Evolutionary conservation across 2,329 filamentous ascomycete genomes (phyloP), one percentile per base, ranked within the genome.

Genomic region (Alternaria incomplexa): DNA sequence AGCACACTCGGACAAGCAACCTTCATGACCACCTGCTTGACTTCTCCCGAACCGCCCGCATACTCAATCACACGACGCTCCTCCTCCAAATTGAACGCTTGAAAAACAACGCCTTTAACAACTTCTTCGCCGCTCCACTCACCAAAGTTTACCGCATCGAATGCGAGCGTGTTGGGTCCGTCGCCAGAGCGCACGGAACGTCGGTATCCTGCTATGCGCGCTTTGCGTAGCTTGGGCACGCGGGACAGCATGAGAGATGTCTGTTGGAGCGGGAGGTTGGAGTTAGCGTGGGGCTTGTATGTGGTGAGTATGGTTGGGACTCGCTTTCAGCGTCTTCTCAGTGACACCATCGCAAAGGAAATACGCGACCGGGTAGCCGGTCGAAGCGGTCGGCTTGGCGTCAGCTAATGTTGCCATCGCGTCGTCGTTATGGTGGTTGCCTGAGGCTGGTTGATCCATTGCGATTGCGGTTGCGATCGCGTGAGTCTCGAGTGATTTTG

Each of bases 181-280:
- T 36, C 20, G 20, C 48, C 48, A 2, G 48, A 36, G 13, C 30
- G 30, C 20, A 52, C 6, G 4, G 48, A 52, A 6, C 13, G 28
- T n/a, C 48, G 48, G 20, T 61, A 56, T 1, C 46, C 45, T 7
- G 23, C 11, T 5, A 56, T 23, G 10, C 32, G 45, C 5, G 52
- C 58, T 61, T 61, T 56, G 52, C 58, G 52, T 11, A 61, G 45
- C 40, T 56, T 61, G 23, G 53, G 46, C n/a, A 32, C n/a, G 6
- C 45, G 26, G 2, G 30, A 7, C 2, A 58, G 47, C 12, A 25
- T n/a, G n/a, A 58, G 47, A 7, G 50, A 23, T n/a, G 15, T 40
- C 48, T 52, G 28, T n/a, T 23, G 9, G n/a, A 17, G n/a, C 5
- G 9, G 36, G 15, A 11, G 9, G 36, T 10, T n/a, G 13, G 20